Evolutionary conservation across 2,329 filamentous ascomycete species (phyloP), one percentile per base, ranked within the genome.

Genomic region (Fusarium foetens): DNA sequence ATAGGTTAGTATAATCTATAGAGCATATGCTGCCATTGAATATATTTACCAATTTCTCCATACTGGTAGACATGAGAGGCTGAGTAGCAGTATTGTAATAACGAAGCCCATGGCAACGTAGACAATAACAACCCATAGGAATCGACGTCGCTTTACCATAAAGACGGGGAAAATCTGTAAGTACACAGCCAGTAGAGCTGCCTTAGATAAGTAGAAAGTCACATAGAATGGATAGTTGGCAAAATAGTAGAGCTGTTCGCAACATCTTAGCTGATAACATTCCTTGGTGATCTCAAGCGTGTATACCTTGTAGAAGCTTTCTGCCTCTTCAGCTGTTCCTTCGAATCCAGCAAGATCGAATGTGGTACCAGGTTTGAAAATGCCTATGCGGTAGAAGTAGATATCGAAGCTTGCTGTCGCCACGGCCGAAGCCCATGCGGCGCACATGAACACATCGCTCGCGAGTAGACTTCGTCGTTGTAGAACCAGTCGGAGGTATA

Each of bases 361-460:
- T 4, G 46, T 57, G 9, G 59, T 21, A 3, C 36, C 38, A 5
- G 36, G n/a, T 0, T 42, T 31, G 6, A 72, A 43, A 1, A 45
- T 31, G 1, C 54, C 69, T 23, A 63, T 48, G 3, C n/a, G 33
- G 8, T 39, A 48, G 5, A 57, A 58, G 1, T 53, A 25, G 6
- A 63, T 59, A 6, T 58, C 46, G 3, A 66, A 45, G 2, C n/a
- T 29, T 19, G 60, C 62, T 12, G 13, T 5, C 3, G 25, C 7
- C 2, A 48, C 17, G 3, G 43, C 27, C 8, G 31, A 35, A 9
- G 54, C n/a, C 70, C 69, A 73, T 25, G 54, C 69, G 8, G 36
- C 49, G 10, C 69, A 60, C 59, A 73, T 72, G 3, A 73, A 33
- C 0, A 54, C 8, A 31, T 72, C 70, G 3, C 65, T 72, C 1